Conservation (phyloP, 202 grass and related monocot genomes). For the Schoenoplectus tabernaemontani region DNA sequence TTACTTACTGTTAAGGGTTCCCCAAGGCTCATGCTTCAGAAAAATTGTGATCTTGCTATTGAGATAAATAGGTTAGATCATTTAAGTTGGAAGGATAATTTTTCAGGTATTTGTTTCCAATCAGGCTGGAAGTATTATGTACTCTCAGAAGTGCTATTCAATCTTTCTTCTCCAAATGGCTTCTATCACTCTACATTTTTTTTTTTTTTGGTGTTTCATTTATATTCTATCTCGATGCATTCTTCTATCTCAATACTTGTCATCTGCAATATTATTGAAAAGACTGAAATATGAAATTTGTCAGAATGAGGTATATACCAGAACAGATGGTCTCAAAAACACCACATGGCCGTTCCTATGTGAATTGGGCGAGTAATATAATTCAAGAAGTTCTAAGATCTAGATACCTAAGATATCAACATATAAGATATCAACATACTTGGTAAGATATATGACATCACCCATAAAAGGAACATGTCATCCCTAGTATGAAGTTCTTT, state of each 20-base stretch:
- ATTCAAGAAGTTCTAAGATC: no score
- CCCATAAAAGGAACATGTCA: not conserved
- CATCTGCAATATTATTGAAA: not conserved
- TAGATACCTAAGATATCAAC: not conserved
- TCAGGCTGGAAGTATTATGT: no score
- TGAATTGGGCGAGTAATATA: not conserved
- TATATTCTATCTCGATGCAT: not conserved
- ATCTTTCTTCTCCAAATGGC: no score
- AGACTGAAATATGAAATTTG: not conserved
- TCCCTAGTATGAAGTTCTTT: not conserved
- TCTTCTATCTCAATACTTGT: not conserved
- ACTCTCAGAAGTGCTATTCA: no score
- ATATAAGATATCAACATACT: not conserved
- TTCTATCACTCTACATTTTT: not conserved
- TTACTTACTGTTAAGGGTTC: no score
- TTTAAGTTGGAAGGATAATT: no score
- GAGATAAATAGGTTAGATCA: no score
- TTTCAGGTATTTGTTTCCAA: no score
- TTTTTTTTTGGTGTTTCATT: not conserved
- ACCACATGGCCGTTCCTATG: not conserved
- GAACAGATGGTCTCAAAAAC: not conserved
- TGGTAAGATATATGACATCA: not conserved
- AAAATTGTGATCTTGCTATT: no score
- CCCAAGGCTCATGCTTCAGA: no score
- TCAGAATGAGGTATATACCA: not conserved